A percentile compares a stretch with the other conserved stretches of the same genome.
Evolutionary conservation across 106 monocot species (phyloP).

Genomic region (Dendrobium nobile): DNA sequence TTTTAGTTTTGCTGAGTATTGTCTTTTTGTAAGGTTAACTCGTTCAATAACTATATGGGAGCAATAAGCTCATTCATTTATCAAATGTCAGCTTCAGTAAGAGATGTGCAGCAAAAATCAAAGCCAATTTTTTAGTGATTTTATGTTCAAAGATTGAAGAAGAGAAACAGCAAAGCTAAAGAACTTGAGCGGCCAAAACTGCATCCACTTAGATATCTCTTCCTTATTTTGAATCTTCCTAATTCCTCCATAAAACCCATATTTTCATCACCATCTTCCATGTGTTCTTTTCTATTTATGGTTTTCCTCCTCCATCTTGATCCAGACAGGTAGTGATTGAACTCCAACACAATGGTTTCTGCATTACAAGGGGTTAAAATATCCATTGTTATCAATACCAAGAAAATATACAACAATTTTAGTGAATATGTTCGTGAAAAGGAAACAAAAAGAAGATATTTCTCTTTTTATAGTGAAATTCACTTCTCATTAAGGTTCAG

Average conservation of each 20-base stretch:
- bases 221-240: conserved; percentile 26
- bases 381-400: too few species aligned
- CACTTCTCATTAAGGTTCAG: too few species aligned
- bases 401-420: not conserved
- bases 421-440: not conserved
- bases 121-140: too few species aligned
- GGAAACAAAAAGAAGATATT: not conserved
- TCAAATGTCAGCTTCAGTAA: too few species aligned
- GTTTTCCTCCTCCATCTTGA: conserved; percentile 27
- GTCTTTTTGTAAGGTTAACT: too few species aligned
- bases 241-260: conserved; percentile 44
- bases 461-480: not conserved
- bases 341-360: conserved; percentile 34
- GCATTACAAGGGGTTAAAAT: not conserved
- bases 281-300: conserved; percentile 23
- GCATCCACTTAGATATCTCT: conserved; percentile 31
- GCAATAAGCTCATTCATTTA: too few species aligned
- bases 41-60: too few species aligned
- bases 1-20: too few species aligned
- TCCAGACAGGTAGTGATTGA: conserved; percentile 31
- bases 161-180: not conserved
- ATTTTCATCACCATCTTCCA: conserved; percentile 34
- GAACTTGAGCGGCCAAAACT: conserved; percentile 23
- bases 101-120: too few species aligned
- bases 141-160: too few species aligned